Evolutionary conservation across 208 protist species (phyloP).

Genomic region (Trypanosoma boissoni): DNA sequence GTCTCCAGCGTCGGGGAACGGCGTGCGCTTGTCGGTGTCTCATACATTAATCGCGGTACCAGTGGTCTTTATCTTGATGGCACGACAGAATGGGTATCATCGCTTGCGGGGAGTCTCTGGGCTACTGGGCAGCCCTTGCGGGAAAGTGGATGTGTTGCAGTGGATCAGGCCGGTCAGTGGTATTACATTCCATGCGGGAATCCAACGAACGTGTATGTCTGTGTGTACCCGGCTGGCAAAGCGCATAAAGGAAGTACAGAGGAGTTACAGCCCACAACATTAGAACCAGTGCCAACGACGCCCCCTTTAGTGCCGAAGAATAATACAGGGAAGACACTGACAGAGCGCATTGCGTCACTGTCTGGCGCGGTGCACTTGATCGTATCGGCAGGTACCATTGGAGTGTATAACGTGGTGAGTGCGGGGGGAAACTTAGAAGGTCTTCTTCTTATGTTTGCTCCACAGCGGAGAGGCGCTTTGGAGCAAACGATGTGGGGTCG

Average conservation of each 20-base stretch:
- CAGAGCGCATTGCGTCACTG: constrained; percentile 45
- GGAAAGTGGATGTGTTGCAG: constrained; percentile 47
- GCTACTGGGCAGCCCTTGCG: constrained; percentile 33
- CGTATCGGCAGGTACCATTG: constrained; percentile 53
- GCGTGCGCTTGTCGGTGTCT: constrained; percentile 44
- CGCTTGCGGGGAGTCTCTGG: constrained; percentile 41
- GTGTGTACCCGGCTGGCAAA: constrained; percentile 33
- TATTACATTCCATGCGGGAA: constrained; percentile 43
- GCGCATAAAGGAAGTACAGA: constrained; percentile 19
- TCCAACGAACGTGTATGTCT: constrained; percentile 32
- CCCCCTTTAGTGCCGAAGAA: neutral
- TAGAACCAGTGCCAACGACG: neutral
- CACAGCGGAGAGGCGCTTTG: constrained; percentile 14
- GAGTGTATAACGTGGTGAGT: constrained; percentile 44
- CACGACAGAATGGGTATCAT: constrained; percentile 20
- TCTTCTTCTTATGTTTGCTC: constrained; percentile 61
- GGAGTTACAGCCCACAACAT: constrained; percentile 11
- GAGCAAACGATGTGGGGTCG: constrained; percentile 1
- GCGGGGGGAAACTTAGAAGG: constrained; percentile 21
- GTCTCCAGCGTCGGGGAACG: constrained; percentile 12
- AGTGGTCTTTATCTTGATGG: constrained; percentile 51
- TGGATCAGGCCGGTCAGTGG: constrained; percentile 43
- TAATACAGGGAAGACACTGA: constrained; percentile 13
- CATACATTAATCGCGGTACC: constrained; percentile 43
- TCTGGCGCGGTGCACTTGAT: constrained; percentile 53